Evolutionary conservation across 2,329 filamentous ascomycete genomes (phyloP).

Genomic region (Colletotrichum graminicola): DNA sequence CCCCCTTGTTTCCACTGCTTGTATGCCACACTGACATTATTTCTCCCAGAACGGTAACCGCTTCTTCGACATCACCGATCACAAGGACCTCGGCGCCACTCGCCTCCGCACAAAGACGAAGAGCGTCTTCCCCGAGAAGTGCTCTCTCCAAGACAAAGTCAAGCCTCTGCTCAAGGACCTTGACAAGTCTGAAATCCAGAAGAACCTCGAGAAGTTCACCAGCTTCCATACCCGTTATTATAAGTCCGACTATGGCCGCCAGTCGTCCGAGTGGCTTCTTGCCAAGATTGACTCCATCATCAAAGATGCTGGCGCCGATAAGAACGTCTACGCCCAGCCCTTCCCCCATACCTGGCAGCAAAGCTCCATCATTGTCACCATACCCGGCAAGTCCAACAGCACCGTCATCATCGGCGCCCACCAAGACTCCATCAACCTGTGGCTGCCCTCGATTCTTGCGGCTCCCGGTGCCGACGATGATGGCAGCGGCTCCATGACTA

Average conservation of each 20-base stretch:
- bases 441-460: slow-evolving; percentile 83
- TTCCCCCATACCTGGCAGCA: slow-evolving; percentile 92
- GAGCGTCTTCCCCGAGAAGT: slow-evolving; percentile 76
- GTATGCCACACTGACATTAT: neutral
- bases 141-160: slow-evolving; percentile 74
- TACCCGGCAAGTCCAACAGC: slow-evolving; percentile 86
- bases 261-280: slow-evolving; percentile 91
- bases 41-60: slow-evolving; percentile 79
- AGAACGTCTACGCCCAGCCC: slow-evolving; percentile 75
- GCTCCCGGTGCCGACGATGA: slow-evolving; percentile 97
- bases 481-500: slow-evolving; percentile 92
- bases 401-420: slow-evolving; percentile 92
- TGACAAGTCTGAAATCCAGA: slow-evolving; percentile 80
- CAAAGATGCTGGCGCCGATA: slow-evolving; percentile 75
- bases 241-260: slow-evolving; percentile 80
- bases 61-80: slow-evolving; percentile 95
- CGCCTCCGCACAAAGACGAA: slow-evolving; percentile 51
- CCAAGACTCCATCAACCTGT: slow-evolving; percentile 95
- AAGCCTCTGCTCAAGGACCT: slow-evolving; percentile 75
- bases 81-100: slow-evolving; percentile 70
- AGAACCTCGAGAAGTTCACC: slow-evolving; percentile 82
- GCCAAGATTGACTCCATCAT: slow-evolving; percentile 80
- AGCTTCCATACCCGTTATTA: slow-evolving; percentile 87
- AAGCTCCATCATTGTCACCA: slow-evolving; percentile 89
- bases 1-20: neutral